Conservation (phyloP, 768 basidiomycete species). For the Fistulinella prunicolor region DNA sequence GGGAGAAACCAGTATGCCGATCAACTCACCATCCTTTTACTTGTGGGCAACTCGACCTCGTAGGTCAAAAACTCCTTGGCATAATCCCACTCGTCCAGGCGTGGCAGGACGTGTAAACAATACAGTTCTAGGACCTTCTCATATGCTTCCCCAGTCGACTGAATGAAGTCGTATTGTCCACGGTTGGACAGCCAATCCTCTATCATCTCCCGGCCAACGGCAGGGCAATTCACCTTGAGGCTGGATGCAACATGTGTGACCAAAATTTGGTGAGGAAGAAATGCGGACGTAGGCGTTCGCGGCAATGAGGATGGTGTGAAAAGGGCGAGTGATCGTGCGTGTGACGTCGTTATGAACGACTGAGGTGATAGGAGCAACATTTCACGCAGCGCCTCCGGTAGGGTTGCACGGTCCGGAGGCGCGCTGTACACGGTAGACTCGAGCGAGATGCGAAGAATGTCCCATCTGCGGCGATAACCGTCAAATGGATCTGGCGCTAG, state of each 20-base stretch:
- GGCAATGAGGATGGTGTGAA: conserved; percentile 54
- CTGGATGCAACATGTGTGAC: conserved; percentile 68
- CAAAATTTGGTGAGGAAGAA: conserved; percentile 67
- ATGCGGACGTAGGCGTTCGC: conserved; percentile 46
- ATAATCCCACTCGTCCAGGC: conserved; percentile 76
- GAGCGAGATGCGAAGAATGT: conserved; percentile 79
- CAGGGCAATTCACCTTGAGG: conserved; percentile 61
- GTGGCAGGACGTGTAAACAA: conserved; percentile 68
- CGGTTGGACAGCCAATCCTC: conserved; percentile 78
- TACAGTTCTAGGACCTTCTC: conserved; percentile 76
- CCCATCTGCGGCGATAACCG: conserved; percentile 74
- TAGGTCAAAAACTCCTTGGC: conserved; percentile 72
- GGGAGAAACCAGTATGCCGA: background rate
- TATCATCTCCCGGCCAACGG: conserved; percentile 59
- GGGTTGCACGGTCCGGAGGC: conserved; percentile 35
- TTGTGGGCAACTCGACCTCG: conserved; percentile 58
- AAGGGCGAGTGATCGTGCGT: conserved; percentile 61
- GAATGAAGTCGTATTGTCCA: conserved; percentile 34
- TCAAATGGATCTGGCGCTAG: conserved; percentile 40
- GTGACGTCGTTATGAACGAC: conserved; percentile 51
- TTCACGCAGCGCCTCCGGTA: conserved; percentile 53
- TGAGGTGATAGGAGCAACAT: conserved; percentile 58
- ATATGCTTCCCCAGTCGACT: conserved; percentile 52
- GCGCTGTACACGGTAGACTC: conserved; percentile 71
- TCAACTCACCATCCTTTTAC: conserved; percentile 50